Base-by-base conservation (phyloP, 495 filamentous ascomycete species). In the Lentithecium fluviatile region DNA sequence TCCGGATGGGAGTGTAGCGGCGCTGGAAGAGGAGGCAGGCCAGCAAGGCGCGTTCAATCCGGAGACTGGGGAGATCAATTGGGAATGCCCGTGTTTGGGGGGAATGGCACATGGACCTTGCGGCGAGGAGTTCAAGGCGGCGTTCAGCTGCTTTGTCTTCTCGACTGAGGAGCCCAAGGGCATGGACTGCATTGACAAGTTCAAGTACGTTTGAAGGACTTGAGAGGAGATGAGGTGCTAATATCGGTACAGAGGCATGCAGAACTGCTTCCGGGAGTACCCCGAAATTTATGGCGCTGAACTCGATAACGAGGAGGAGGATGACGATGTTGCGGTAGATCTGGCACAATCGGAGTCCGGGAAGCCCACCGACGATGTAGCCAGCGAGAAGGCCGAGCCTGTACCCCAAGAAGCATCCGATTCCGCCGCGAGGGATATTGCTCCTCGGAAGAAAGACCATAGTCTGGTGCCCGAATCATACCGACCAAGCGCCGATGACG, bases 51-150 rank as follows among this genome's bases (percentile, higher is more conserved):
- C 94, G 0, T 98, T 97, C 77, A 93, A 98, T 74, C 90, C 90
- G 12, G 95, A 97, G 80, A 98, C 94, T 8, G 94, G 94, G 64
- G 94, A 97, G 82, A 98, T 98, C 76, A 97, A 98, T 80, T 98
- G 95, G 95, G 94, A 97, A 71, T 98, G 94, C 75, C 94, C 95
- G 19, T 98, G 94, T 71, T 78, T 98, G 23, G 94, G 94, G 48
- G 94, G 94, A 25, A 98, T 98, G 94, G 94, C 94, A 8, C 80
- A 96, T 75, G 94, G 94, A 0, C 95, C 95, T 36, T 98, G 93
- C 73, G 94, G 95, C 29, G 90, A 93, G 74, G 83, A 97, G 69
- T 98, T 98, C 81, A 88, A 84, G 76, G 85, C 83, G 4, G 94
- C 94, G 0, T 98, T 98, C 69, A 95, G 90, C 83, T 98, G 94